Conservation (phyloP, 345 rosid genomes). For the Heritiera littoralis region DNA sequence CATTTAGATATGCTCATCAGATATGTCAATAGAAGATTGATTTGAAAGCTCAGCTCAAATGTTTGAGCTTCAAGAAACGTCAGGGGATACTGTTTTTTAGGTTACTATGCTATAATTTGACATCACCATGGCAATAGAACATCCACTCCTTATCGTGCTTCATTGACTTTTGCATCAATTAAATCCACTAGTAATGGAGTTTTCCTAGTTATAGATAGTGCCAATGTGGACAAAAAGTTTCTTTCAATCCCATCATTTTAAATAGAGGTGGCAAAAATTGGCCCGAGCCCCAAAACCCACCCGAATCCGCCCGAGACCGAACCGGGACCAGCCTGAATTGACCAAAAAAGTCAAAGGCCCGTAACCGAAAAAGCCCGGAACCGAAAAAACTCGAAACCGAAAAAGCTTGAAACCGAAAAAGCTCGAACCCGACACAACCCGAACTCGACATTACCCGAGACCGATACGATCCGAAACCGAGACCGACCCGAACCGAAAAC, state of each 20-base stretch:
- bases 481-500: no score
- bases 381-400: no score
- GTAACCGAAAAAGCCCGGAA: no score
- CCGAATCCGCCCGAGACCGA: no score
- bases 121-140: background rate
- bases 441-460: no score
- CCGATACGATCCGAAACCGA: no score
- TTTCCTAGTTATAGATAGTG: constrained; percentile 19
- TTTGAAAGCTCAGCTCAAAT: background rate
- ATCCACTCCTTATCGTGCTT: constrained; percentile 6
- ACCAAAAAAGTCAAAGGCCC: no score
- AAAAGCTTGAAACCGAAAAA: no score
- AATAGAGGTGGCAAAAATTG: no score
- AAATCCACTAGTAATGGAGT: constrained; percentile 21
- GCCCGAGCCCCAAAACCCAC: no score
- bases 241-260: constrained; percentile 22
- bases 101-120: background rate
- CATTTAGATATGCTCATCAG: background rate
- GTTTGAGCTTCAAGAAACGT: constrained; percentile 5
- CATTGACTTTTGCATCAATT: constrained; percentile 15
- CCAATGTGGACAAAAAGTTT: constrained; percentile 12
- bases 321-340: no score
- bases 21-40: background rate
- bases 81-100: background rate
- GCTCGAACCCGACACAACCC: no score